phyloP scores from a whole-genome alignment of 352 stramenopile genomes.

The Hyaloperonospora brassicae region DNA sequence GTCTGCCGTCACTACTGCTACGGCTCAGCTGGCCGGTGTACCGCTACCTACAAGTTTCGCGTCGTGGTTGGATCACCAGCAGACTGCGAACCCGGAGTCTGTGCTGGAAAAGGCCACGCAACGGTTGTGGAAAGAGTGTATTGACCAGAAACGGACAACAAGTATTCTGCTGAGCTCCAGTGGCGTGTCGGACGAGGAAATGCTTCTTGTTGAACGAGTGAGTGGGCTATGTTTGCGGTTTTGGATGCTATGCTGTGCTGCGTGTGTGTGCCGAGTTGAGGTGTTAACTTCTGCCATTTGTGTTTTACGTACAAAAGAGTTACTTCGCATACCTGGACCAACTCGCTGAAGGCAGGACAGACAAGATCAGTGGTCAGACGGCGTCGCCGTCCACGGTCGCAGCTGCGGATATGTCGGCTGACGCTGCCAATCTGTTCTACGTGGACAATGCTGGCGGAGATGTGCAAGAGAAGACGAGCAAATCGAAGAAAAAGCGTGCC shows the following conservation, averaged over 20 bases:
- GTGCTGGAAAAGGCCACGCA: slow-evolving; percentile 15
- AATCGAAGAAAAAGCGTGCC: slow-evolving; percentile 26
- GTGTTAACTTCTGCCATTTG: slow-evolving; percentile 10
- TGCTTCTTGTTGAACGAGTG: slow-evolving; percentile 41
- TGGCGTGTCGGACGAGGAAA: slow-evolving; percentile 32
- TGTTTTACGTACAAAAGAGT: slow-evolving; percentile 23
- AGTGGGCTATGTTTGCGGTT: slow-evolving; percentile 1
- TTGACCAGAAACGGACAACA: slow-evolving; percentile 28
- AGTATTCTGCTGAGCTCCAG: slow-evolving; percentile 43
- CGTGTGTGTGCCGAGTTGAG: not conserved
- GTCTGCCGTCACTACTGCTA: slow-evolving; percentile 36
- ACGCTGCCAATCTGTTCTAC: slow-evolving; percentile 39
- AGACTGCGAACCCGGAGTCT: slow-evolving; percentile 17
- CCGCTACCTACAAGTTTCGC: slow-evolving; percentile 40
- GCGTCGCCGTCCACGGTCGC: not conserved
- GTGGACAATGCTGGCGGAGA: slow-evolving; percentile 47
- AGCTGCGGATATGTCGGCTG: slow-evolving; percentile 1
- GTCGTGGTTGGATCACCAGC: slow-evolving; percentile 34
- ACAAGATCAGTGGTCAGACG: slow-evolving; percentile 7
- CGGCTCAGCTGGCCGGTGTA: slow-evolving; percentile 35
- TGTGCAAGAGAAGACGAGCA: slow-evolving; percentile 13
- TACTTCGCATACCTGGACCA: slow-evolving; percentile 34
- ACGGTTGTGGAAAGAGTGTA: slow-evolving; percentile 31
- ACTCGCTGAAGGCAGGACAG: slow-evolving; percentile 19
- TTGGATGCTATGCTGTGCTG: not conserved